These are phyloP conservation scores for Penicillium vulpinum DNA, from an alignment of 2,329 filamentous ascomycete genomes.

Conservation along the genomic window DNA sequence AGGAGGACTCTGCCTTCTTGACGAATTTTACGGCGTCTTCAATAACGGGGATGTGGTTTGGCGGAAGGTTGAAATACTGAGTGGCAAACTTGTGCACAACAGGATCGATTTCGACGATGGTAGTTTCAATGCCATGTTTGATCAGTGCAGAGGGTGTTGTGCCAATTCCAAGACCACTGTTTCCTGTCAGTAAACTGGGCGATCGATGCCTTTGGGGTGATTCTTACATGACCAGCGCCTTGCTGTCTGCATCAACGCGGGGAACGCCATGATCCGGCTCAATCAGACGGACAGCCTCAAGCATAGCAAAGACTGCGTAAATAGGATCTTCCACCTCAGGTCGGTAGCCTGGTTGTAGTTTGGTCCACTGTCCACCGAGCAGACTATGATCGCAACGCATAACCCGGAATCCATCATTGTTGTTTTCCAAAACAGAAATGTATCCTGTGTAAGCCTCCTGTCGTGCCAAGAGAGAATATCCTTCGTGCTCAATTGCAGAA, in stretches of 20 bases:
- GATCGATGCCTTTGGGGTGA: background rate
- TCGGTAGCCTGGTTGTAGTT: slow-evolving; percentile 49
- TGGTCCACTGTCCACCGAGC: slow-evolving; percentile 86
- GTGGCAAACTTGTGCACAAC: slow-evolving; percentile 79
- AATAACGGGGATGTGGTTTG: slow-evolving; percentile 76
- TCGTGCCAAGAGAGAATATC: slow-evolving; percentile 76
- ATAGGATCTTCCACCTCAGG: slow-evolving; percentile 75
- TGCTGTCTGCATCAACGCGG: slow-evolving; percentile 64
- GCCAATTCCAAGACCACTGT: slow-evolving; percentile 83
- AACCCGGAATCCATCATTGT: slow-evolving; percentile 69
- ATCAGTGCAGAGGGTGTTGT: slow-evolving; percentile 87
- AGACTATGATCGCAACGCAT: slow-evolving; percentile 94
- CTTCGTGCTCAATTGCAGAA: slow-evolving; percentile 60
- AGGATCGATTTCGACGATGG: slow-evolving; percentile 92
- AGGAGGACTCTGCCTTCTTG: slow-evolving; percentile 46
- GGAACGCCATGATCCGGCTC: slow-evolving; percentile 50
- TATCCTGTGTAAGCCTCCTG: slow-evolving; percentile 89
- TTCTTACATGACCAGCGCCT: slow-evolving; percentile 79
- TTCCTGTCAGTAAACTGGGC: slow-evolving; percentile 8
- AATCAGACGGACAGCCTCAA: slow-evolving; percentile 85
- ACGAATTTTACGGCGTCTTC: slow-evolving; percentile 77
- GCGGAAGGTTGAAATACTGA: slow-evolving; percentile 77
- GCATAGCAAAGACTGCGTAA: slow-evolving; percentile 93
- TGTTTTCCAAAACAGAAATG: slow-evolving; percentile 81
- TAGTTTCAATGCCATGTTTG: slow-evolving; percentile 84